Percentiles rank a stretch among this genome's conserved stretches.
These are phyloP conservation scores for Pistacia vera DNA, from an alignment of 345 rosid species.

Conservation along the genomic window DNA sequence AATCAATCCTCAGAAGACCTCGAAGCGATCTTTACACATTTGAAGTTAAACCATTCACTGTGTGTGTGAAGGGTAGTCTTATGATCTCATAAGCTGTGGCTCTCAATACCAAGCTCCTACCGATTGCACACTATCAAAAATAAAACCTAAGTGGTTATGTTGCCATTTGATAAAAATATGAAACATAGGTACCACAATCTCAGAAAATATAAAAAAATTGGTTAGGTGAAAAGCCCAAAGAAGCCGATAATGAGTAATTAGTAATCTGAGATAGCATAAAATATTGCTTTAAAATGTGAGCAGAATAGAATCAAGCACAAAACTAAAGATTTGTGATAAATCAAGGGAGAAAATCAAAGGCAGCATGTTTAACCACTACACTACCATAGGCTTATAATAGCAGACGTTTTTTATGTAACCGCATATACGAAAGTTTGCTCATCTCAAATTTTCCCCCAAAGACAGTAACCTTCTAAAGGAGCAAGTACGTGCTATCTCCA, in stretches of 20 bases:
- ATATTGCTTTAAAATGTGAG: neutral
- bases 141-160: neutral
- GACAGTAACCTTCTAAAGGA: neutral
- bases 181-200: too few relatives aligned
- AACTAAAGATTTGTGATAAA: neutral
- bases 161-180: neutral
- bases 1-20: constrained; percentile 68
- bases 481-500: neutral
- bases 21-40: constrained; percentile 81
- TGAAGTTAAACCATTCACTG: constrained; percentile 91
- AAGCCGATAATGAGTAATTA: neutral
- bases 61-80: constrained; percentile 85
- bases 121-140: constrained; percentile 64
- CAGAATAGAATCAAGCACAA: neutral
- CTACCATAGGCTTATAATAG: too few relatives aligned
- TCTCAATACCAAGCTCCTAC: constrained; percentile 85
- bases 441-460: too few relatives aligned
- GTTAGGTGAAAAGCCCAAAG: neutral
- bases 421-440: too few relatives aligned
- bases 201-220: too few relatives aligned
- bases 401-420: too few relatives aligned
- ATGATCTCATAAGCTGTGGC: constrained; percentile 86
- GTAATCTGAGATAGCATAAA: neutral
- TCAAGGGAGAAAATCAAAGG: neutral
- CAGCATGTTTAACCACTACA: too few relatives aligned